Percentiles rank a stretch among this genome's conserved stretches.
Evolutionary conservation across 2,329 filamentous ascomycete species (phyloP).

Genomic region (Aureobasidium melanogenum): DNA sequence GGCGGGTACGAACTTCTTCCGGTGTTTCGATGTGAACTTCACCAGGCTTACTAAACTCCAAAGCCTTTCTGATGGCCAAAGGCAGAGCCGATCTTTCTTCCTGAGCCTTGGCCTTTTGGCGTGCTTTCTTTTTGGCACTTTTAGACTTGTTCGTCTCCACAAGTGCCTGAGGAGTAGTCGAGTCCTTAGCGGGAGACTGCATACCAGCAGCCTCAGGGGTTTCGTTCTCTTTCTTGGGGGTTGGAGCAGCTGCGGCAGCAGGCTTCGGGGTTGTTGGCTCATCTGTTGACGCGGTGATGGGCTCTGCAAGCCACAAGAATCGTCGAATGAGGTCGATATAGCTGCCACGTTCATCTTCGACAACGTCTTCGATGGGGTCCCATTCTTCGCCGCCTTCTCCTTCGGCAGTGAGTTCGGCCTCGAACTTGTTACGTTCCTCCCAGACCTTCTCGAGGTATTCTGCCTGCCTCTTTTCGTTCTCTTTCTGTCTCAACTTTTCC

Average conservation of each 20-base stretch:
- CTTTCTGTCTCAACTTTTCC: slow-evolving; percentile 25
- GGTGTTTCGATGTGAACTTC: slow-evolving; percentile 7
- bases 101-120: slow-evolving; percentile 1
- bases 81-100: neutral
- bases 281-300: slow-evolving; percentile 17
- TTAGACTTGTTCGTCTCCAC: neutral
- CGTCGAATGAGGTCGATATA: slow-evolving; percentile 39
- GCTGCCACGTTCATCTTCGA: slow-evolving; percentile 36
- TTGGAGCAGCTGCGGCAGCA: neutral
- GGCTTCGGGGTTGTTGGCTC: neutral
- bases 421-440: slow-evolving; percentile 30
- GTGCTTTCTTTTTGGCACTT: slow-evolving; percentile 6
- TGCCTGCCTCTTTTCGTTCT: slow-evolving; percentile 36
- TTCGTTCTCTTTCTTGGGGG: neutral
- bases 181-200: neutral
- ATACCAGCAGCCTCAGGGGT: neutral
- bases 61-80: neutral
- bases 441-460: slow-evolving; percentile 36
- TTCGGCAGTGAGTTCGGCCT: slow-evolving; percentile 21
- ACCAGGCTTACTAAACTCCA: neutral
- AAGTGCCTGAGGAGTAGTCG: neutral
- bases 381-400: slow-evolving; percentile 31
- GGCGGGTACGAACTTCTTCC: slow-evolving; percentile 3
- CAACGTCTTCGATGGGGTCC: slow-evolving; percentile 42
- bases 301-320: slow-evolving; percentile 45